Evolutionary conservation across 352 stramenopile genomes (phyloP), one percentile per base, ranked within the genome.

Genomic region (Globisporangium alternatum): DNA sequence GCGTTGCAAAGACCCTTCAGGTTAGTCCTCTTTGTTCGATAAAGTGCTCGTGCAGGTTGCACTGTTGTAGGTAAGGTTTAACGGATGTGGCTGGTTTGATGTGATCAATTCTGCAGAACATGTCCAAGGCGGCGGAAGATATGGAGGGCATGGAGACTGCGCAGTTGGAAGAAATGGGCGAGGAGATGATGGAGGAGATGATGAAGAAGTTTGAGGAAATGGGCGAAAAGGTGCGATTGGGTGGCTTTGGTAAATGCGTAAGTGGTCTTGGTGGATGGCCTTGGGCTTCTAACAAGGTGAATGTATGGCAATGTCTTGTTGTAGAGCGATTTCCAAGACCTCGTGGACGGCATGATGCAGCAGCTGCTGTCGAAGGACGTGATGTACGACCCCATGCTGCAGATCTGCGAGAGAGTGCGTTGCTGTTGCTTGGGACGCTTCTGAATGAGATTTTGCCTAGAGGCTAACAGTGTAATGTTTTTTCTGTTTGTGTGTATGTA

Each of bases 361-460:
- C 96, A 99, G 68, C 63, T 99, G 51, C 75, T 99, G 63, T 95
- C 90, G 47, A 98, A 98, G 67, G 97, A 99, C 65, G 78, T 99
- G 55, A 99, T 99, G 97, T 99, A 99, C 80, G 94, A 99, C 68
- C 97, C 97, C 12, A 99, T 99, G 78, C 97, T 97, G 78, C 85
- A 96, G 69, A 95, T 96, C 64, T 97, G 87, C 73, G 96, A 98
- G 28, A 73, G 83, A 68, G 83, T 92, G 71, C 44, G 79, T 39
- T 13, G 19, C n/a, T 17, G 22, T 10, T 17, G 15, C 21, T 31
- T 52, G 21, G 21, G 0, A 54, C 8, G 9, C 13, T 33, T 17
- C 3, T 22, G 5, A n/a, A n/a, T 22, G 41, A 6, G 3, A 22
- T 47, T 8, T 15, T 15, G 8, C 9, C 35, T 41, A 4, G 9